Conservation (phyloP, 352 stramenopile species). For the Nothophytophthora sp. region DNA sequence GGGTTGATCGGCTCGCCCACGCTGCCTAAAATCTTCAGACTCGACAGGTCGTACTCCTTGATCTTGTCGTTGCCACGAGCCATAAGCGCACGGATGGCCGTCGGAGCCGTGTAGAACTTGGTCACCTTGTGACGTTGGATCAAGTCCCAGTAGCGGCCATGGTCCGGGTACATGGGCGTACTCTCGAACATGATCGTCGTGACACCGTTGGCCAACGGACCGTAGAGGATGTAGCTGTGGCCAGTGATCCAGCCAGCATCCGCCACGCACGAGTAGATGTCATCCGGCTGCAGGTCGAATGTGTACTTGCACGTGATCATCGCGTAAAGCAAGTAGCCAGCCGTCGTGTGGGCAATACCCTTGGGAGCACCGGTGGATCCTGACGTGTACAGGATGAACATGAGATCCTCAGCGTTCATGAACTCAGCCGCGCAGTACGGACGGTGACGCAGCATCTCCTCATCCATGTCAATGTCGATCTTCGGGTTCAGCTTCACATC, state of each 20-base stretch:
- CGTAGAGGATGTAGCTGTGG: constrained; percentile 98
- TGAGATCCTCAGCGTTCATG: constrained; percentile 97
- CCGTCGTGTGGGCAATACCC: constrained; percentile 96
- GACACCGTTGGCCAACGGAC: constrained; percentile 95
- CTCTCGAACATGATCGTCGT: constrained; percentile 99
- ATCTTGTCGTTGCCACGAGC: constrained; percentile 92
- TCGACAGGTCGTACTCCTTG: constrained; percentile 69
- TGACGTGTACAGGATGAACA: constrained; percentile 99
- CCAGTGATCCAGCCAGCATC: constrained; percentile 98
- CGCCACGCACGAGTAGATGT: constrained; percentile 95
- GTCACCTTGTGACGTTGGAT: constrained; percentile 97
- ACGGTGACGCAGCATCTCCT: constrained; percentile 86
- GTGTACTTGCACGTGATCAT: constrained; percentile 93
- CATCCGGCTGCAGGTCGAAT: constrained; percentile 94
- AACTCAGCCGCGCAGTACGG: constrained; percentile 95
- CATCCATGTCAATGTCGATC: constrained; percentile 94
- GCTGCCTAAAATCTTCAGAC: constrained; percentile 94
- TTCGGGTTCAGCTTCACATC: constrained; percentile 72
- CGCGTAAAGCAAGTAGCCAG: constrained; percentile 95
- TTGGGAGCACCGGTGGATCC: constrained; percentile 96
- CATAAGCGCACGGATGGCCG: constrained; percentile 98
- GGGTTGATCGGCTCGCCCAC: constrained; percentile 99
- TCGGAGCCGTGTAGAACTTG: constrained; percentile 94
- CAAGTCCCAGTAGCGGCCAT: constrained; percentile 96
- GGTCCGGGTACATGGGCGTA: constrained; percentile 96